phyloP scores from a whole-genome alignment of 1,139 yeast genomes.

The Taphrina deformans region DNA sequence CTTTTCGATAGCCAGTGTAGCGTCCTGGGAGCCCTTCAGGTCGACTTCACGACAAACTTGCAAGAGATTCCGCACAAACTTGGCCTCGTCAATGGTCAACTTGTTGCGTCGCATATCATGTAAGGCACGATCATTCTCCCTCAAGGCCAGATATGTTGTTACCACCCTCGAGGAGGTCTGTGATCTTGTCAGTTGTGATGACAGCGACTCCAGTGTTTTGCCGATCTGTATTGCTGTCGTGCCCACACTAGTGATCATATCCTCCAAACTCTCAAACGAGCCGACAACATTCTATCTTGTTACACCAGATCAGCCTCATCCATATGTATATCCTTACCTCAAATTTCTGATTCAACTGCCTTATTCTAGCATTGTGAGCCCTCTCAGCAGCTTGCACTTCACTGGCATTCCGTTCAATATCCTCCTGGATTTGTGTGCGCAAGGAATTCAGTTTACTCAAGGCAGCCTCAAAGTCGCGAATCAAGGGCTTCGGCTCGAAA shows the following conservation, averaged over 20 bases:
- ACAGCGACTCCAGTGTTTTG: conserved; percentile 67
- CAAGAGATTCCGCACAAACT: conserved; percentile 55
- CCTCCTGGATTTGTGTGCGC: conserved; percentile 21
- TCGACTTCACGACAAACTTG: conserved; percentile 58
- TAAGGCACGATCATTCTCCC: conserved; percentile 24
- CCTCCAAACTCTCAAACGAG: conserved; percentile 32
- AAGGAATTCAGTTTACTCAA: conserved; percentile 47
- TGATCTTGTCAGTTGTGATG: conserved; percentile 75
- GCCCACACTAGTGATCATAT: conserved; percentile 32
- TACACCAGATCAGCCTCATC: background rate
- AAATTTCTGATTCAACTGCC: conserved; percentile 30
- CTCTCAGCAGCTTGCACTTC: conserved; percentile 37
- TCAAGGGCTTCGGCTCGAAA: conserved; percentile 88
- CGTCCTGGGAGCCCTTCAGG: conserved; percentile 36
- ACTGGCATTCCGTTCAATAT: conserved; percentile 20
- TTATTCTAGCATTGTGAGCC: conserved; percentile 34
- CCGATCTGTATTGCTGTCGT: conserved; percentile 43
- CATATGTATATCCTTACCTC: conserved; percentile 8
- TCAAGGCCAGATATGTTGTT: conserved; percentile 14
- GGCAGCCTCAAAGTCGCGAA: conserved; percentile 87
- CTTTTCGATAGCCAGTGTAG: conserved; percentile 55
- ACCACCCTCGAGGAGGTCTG: conserved; percentile 35
- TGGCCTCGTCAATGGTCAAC: conserved; percentile 27
- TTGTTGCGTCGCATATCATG: conserved; percentile 48
- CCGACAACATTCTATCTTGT: conserved; percentile 21